phyloP scores from a whole-genome alignment of 2,329 filamentous ascomycete genomes.

The Myrmaecium sp. region DNA sequence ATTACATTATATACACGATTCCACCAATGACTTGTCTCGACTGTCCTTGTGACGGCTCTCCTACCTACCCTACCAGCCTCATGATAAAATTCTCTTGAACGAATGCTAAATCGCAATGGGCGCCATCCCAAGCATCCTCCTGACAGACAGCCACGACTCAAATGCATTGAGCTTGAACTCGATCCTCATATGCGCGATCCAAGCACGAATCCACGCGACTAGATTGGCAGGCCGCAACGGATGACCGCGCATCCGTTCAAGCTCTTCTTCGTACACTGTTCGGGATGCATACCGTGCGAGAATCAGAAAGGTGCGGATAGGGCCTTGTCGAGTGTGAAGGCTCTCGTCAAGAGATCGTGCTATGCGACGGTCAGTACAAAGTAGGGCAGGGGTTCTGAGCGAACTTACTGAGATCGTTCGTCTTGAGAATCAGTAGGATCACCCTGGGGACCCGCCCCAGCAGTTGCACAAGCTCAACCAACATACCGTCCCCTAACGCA shows the following conservation, averaged over 20 bases:
- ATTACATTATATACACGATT: too few species aligned
- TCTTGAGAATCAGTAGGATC: slow-evolving; percentile 90
- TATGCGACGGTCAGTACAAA: slow-evolving; percentile 9
- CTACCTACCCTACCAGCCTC: too few species aligned
- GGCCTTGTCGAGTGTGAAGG: slow-evolving; percentile 53
- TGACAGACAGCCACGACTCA: slow-evolving; percentile 36
- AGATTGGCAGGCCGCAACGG: slow-evolving; percentile 36
- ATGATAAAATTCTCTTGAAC: too few species aligned
- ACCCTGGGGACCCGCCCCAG: slow-evolving; percentile 80
- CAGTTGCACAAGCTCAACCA: slow-evolving; percentile 75
- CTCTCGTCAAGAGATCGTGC: slow-evolving; percentile 83
- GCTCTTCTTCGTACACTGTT: slow-evolving; percentile 43
- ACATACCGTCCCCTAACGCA: slow-evolving; percentile 70
- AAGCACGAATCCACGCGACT: slow-evolving; percentile 32
- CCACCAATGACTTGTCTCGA: too few species aligned
- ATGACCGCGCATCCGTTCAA: slow-evolving; percentile 36
- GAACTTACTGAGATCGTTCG: slow-evolving; percentile 68
- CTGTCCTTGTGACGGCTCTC: too few species aligned
- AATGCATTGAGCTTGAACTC: slow-evolving; percentile 42
- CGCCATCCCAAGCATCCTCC: slow-evolving; percentile 31
- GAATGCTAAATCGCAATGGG: too few species aligned
- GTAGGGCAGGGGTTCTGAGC: background rate
- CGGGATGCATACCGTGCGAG: slow-evolving; percentile 46
- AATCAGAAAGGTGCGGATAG: slow-evolving; percentile 45
- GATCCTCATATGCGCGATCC: slow-evolving; percentile 35